A percentile compares a stretch with the other conserved stretches of the same genome.
phyloP scores from a whole-genome alignment of 768 basidiomycete genomes.

The Hebeloma cylindrosporum region DNA sequence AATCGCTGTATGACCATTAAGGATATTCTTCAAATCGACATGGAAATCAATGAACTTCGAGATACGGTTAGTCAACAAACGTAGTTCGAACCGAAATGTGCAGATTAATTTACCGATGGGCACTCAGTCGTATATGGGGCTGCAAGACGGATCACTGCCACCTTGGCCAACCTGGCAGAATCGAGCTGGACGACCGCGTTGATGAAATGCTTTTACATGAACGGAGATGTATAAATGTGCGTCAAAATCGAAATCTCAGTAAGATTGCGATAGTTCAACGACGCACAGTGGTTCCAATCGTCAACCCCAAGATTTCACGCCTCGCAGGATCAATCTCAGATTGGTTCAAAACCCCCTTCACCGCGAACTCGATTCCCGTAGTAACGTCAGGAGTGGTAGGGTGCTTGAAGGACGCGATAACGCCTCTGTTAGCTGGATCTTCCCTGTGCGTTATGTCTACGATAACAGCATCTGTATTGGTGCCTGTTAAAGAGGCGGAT shows the following conservation, averaged over 20 bases:
- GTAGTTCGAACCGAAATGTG: conserved; percentile 26
- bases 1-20: conserved; percentile 33
- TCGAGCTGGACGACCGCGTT: conserved; percentile 64
- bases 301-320: conserved; percentile 45
- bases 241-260: neutral
- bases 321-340: conserved; percentile 32
- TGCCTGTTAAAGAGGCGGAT: conserved; percentile 23
- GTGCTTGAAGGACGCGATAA: conserved; percentile 44
- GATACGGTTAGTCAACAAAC: conserved; percentile 25
- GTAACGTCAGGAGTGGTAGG: conserved; percentile 60
- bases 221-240: neutral
- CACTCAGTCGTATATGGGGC: conserved; percentile 58
- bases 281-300: conserved; percentile 61
- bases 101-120: conserved; percentile 50
- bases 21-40: conserved; percentile 25
- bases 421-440: conserved; percentile 31
- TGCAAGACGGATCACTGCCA: conserved; percentile 64
- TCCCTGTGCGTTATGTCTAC: conserved; percentile 29
- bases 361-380: conserved; percentile 53
- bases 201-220: conserved; percentile 49
- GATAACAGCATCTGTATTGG: conserved; percentile 36
- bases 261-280: neutral
- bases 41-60: conserved; percentile 38
- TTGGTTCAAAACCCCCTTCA: conserved; percentile 43
- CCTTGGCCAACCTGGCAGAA: conserved; percentile 49